Percentiles rank a stretch among this genome's conserved stretches.
phyloP scores from a whole-genome alignment of 2,329 filamentous ascomycete species.

The Dryadomyces sulphureus region DNA sequence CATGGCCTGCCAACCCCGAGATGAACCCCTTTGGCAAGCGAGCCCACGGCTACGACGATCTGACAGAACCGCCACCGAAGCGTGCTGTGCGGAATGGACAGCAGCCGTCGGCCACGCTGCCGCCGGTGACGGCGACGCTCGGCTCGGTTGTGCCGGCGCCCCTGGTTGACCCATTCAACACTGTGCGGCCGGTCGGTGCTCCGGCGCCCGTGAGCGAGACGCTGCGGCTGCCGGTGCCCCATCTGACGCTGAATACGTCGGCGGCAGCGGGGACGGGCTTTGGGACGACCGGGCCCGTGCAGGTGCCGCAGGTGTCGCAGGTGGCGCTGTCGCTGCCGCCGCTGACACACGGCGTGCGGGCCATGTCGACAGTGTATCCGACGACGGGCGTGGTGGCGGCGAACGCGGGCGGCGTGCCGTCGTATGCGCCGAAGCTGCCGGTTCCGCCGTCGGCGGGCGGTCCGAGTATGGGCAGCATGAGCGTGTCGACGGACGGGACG shows the following conservation, averaged over 20 bases:
- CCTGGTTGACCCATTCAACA: background rate
- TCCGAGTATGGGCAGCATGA: background rate
- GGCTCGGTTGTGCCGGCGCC: background rate
- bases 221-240: conserved; percentile 51
- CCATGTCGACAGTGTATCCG: conserved; percentile 67
- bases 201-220: conserved; percentile 13
- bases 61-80: conserved; percentile 40
- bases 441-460: conserved; percentile 1
- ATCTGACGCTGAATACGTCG: conserved; percentile 49
- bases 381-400: conserved; percentile 24
- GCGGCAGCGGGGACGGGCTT: conserved; percentile 7
- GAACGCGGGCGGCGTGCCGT: background rate
- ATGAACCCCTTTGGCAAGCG: conserved; percentile 32
- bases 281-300: conserved; percentile 4
- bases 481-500: conserved; percentile 1
- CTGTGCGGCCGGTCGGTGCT: background rate
- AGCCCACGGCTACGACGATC: conserved; percentile 30
- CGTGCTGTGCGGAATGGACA: conserved; percentile 19
- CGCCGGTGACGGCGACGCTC: background rate
- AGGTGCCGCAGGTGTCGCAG: conserved; percentile 16
- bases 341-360: conserved; percentile 43
- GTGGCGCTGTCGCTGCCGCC: conserved; percentile 43
- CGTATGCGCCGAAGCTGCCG: conserved; percentile 1
- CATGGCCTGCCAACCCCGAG: conserved; percentile 22
- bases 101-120: background rate